phyloP scores from a whole-genome alignment of 2,329 filamentous ascomycete genomes.

The Metarhizium album region DNA sequence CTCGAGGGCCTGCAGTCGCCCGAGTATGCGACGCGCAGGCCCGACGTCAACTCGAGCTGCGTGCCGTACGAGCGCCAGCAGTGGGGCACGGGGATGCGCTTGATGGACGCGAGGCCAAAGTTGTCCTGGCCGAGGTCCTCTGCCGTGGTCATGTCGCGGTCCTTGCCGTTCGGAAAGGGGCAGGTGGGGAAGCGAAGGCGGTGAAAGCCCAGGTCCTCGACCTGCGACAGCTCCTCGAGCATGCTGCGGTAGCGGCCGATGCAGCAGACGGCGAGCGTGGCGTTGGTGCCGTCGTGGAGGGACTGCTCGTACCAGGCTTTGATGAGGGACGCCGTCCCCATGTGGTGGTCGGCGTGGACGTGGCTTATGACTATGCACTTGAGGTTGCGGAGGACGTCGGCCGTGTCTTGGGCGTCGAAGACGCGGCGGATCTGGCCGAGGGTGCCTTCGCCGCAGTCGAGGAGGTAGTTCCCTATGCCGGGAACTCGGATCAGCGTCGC shows the following conservation, averaged over 20 bases:
- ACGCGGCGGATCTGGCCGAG: slow-evolving; percentile 74
- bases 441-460: slow-evolving; percentile 90
- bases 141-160: slow-evolving; percentile 22
- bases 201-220: slow-evolving; percentile 66
- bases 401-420: slow-evolving; percentile 53
- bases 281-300: slow-evolving; percentile 22
- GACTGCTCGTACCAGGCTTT: slow-evolving; percentile 63
- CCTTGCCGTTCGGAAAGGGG: slow-evolving; percentile 9
- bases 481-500: slow-evolving; percentile 77
- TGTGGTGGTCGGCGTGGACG: slow-evolving; percentile 90
- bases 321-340: slow-evolving; percentile 74
- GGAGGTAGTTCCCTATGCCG: slow-evolving; percentile 73
- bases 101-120: slow-evolving; percentile 55
- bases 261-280: slow-evolving; percentile 54
- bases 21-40: slow-evolving; percentile 83
- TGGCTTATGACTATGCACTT: slow-evolving; percentile 88
- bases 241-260: slow-evolving; percentile 62
- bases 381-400: slow-evolving; percentile 64
- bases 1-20: slow-evolving; percentile 80
- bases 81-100: slow-evolving; percentile 61
- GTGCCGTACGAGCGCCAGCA: slow-evolving; percentile 70
- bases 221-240: slow-evolving; percentile 65
- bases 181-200: slow-evolving; percentile 30
- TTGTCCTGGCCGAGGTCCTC: slow-evolving; percentile 30
- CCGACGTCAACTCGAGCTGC: slow-evolving; percentile 65